Conservation (phyloP, 805 yeast species). For the Sugiyamaella chiloensis region DNA sequence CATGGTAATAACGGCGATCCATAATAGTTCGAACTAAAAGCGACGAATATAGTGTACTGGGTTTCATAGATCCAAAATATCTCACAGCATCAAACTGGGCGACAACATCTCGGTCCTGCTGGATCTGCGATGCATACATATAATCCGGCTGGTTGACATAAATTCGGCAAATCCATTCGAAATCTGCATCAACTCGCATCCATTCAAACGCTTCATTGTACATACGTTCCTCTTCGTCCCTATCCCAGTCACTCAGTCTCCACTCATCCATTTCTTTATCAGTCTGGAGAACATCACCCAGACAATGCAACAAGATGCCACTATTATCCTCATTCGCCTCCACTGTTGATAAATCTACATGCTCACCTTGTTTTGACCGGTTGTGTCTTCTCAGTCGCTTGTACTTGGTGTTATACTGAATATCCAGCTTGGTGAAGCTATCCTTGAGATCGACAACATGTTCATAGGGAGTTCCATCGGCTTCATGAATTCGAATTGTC, state of each 20-base stretch:
- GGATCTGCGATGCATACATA: conserved; percentile 91
- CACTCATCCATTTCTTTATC: conserved; percentile 63
- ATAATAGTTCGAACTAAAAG: conserved; percentile 73
- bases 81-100: conserved; percentile 85
- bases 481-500: conserved; percentile 95
- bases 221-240: conserved; percentile 64
- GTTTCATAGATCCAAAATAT: conserved; percentile 63
- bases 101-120: conserved; percentile 92
- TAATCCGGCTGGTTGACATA: conserved; percentile 86
- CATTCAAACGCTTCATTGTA: conserved; percentile 91
- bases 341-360: conserved; percentile 25
- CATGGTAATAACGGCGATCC: conserved; percentile 84
- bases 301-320: conserved; percentile 46
- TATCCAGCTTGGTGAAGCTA: conserved; percentile 78
- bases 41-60: conserved; percentile 66
- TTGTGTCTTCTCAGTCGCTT: conserved; percentile 68
- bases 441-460: conserved; percentile 93
- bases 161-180: conserved; percentile 89
- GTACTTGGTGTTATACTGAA: conserved; percentile 92
- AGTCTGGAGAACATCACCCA: conserved; percentile 74
- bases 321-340: conserved; percentile 28
- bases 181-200: conserved; percentile 96
- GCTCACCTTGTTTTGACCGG: conserved; percentile 20
- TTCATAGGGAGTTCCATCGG: conserved; percentile 98
- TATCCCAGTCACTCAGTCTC: conserved; percentile 68